Evolutionary conservation across 1,284 basidiomycete genomes (phyloP), one percentile per base, ranked within the genome.

Genomic region (Cerioporus squamosus): DNA sequence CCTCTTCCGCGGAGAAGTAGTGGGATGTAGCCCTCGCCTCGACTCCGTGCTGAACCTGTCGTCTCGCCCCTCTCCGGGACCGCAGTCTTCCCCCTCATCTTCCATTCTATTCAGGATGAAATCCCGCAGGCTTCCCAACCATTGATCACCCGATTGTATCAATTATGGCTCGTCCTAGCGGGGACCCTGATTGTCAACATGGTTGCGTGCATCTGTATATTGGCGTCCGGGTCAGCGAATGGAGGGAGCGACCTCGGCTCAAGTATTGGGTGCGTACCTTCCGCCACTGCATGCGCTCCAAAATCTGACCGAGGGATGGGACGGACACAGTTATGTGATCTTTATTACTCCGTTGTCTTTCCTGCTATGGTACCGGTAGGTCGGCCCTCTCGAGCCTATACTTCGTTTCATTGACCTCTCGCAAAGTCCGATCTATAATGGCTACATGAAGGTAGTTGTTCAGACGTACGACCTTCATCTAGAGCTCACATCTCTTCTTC

Each of bases 81-180:
- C 57, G 55, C 74, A 95, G 93, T 96, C 82, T 95, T 90, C 71
- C 97, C 96, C 20, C 78, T 99, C 67, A 90, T 98, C 71, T 97
- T 90, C 77, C 97, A 98, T 75, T 91, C 93, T 58, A 96, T 98
- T 68, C 73, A 81, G 59, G 89, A 91, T 60, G 94, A 98, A 72
- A 96, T 98, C 52, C 91, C 95, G 5, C 86, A 92, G 63, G 86
- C 88, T 22, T 90, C 88, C 55, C 88, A 87, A 63, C 82, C 86
- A 4, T 83, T 95, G 66, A 90, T 97, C 65, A 88, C 87, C 55
- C 88, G 94, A 47, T 75, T 99, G 59, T 97, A 93, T 74, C 87
- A 90, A 68, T 82, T 95, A 67, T 96, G 94, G 94, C 86, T 95
- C 42, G 85, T 92, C 59, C 87, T 96, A 24, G 68, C 88, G 14